Evolutionary conservation across 352 stramenopile genomes (phyloP).

Genomic region (Pythium utonaiense): DNA sequence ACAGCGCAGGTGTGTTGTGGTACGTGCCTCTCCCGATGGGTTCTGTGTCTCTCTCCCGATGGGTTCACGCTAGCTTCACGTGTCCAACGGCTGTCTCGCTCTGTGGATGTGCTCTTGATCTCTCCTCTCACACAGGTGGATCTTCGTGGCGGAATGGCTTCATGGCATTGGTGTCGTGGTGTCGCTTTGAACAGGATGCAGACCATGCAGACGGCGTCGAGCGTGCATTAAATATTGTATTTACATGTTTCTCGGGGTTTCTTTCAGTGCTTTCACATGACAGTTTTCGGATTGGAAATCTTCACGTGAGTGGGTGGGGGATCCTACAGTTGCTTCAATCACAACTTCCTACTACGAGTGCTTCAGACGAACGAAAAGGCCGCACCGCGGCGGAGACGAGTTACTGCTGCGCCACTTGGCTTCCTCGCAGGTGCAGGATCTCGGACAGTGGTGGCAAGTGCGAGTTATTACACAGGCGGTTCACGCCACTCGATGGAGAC

Average conservation of each 20-base stretch:
- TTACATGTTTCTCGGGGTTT: slow-evolving; percentile 2
- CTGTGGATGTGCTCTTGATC: not conserved
- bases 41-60: slow-evolving; percentile 6
- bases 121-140: slow-evolving; percentile 27
- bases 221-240: slow-evolving; percentile 22
- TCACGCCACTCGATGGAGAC: slow-evolving; percentile 15
- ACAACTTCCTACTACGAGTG: slow-evolving; percentile 24
- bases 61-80: slow-evolving; percentile 10
- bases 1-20: slow-evolving; percentile 40
- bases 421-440: slow-evolving; percentile 67
- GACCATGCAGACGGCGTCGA: not conserved
- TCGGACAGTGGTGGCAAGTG: slow-evolving; percentile 62
- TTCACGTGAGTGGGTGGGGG: slow-evolving; percentile 4
- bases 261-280: not conserved
- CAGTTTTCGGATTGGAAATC: not conserved
- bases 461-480: slow-evolving; percentile 40
- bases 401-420: slow-evolving; percentile 27
- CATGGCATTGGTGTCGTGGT: slow-evolving; percentile 27
- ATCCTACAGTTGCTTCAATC: slow-evolving; percentile 25
- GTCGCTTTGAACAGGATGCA: slow-evolving; percentile 13
- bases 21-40: slow-evolving; percentile 21
- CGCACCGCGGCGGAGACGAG: not conserved
- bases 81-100: slow-evolving; percentile 10
- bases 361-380: slow-evolving; percentile 7
- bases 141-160: slow-evolving; percentile 36